These are phyloP conservation scores for Tolypocladium paradoxum DNA, from an alignment of 2,329 filamentous ascomycete species.

Conservation along the genomic window DNA sequence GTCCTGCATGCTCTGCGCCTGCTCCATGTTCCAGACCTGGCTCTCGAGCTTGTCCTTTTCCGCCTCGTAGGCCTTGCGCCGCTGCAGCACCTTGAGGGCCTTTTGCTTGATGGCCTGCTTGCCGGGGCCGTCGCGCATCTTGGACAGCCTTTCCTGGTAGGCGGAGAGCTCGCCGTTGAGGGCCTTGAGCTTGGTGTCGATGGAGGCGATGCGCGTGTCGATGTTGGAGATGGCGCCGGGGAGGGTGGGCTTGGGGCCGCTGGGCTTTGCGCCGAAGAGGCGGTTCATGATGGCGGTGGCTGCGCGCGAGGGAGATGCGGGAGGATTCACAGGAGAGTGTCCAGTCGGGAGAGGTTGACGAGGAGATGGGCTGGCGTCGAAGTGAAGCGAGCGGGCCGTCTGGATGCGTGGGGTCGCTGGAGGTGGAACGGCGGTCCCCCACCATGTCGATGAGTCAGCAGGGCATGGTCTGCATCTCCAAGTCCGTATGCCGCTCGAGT, in stretches of 20 bases:
- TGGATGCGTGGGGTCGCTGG: too few relatives aligned
- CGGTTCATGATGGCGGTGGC: slow-evolving; percentile 64
- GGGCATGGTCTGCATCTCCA: too few relatives aligned
- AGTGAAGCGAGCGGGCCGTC: background rate
- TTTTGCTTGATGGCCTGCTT: slow-evolving; percentile 90
- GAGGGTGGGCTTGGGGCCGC: slow-evolving; percentile 82
- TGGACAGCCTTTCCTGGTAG: slow-evolving; percentile 77
- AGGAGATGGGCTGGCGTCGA: background rate
- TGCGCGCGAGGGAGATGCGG: background rate
- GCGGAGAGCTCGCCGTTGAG: slow-evolving; percentile 82
- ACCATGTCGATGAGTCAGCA: background rate
- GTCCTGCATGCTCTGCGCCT: slow-evolving; percentile 96
- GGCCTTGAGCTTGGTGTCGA: slow-evolving; percentile 90
- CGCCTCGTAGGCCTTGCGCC: slow-evolving; percentile 85
- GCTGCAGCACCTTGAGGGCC: slow-evolving; percentile 85
- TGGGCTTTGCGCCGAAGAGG: slow-evolving; percentile 81
- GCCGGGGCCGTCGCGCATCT: slow-evolving; percentile 92
- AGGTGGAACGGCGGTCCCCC: too few relatives aligned
- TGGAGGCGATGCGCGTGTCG: slow-evolving; percentile 70
- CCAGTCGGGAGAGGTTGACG: background rate
- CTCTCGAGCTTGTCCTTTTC: slow-evolving; percentile 89
- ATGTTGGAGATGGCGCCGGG: slow-evolving; percentile 74
- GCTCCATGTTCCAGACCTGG: slow-evolving; percentile 99
- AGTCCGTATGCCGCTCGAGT: too few relatives aligned
- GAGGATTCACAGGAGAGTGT: background rate